Percentiles rank a stretch among this genome's conserved stretches.
phyloP scores from a whole-genome alignment of 306 rosid genomes.

The Lathyrus sativus region DNA sequence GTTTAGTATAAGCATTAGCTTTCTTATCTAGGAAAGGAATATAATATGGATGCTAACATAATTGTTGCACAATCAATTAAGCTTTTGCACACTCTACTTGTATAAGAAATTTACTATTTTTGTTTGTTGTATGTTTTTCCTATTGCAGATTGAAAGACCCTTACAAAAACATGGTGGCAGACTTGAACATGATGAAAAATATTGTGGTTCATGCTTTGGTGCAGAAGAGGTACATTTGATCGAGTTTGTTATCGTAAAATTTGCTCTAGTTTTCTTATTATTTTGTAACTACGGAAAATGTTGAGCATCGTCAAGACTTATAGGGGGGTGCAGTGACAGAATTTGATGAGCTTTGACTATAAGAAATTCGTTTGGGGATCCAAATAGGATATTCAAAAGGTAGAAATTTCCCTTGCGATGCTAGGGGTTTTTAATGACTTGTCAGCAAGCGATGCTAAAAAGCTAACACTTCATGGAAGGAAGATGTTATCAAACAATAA shows the following conservation, averaged over 20 bases:
- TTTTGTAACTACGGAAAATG: constrained; percentile 18
- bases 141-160: constrained; percentile 83
- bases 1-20: constrained; percentile 1
- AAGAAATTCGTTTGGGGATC: background rate
- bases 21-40: constrained; percentile 14
- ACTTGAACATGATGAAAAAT: constrained; percentile 79
- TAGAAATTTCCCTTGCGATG: background rate
- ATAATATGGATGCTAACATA: constrained; percentile 6
- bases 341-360: constrained; percentile 17
- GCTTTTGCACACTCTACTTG: constrained; percentile 17
- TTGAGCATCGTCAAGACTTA: constrained; percentile 14
- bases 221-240: constrained; percentile 70
- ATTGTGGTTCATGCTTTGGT: constrained; percentile 96
- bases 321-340: background rate
- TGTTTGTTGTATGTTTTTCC: constrained; percentile 27
- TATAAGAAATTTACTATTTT: background rate
- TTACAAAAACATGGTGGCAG: constrained; percentile 93
- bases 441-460: background rate
- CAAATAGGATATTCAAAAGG: background rate
- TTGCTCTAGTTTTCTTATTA: constrained; percentile 34
- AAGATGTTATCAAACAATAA: background rate
- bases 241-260: constrained; percentile 34
- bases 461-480: background rate
- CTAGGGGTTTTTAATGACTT: background rate
- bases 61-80: constrained; percentile 27